Conservation (phyloP, 768 basidiomycete genomes). For the Clitopilus passeckerianus region DNA sequence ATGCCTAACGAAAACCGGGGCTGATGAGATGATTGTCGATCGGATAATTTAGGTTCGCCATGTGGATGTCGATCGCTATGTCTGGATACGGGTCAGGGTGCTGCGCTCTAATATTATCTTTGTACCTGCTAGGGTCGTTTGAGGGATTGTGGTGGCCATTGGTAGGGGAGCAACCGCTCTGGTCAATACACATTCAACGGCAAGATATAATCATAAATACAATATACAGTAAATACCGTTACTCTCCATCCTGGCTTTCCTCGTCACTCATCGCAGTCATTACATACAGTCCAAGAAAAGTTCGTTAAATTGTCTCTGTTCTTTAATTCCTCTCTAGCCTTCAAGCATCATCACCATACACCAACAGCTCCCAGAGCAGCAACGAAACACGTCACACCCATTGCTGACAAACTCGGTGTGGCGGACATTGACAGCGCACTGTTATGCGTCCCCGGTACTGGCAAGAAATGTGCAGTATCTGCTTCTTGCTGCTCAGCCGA, state of each 20-base stretch:
- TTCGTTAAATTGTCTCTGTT: neutral
- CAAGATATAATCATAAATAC: no score
- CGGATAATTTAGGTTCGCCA: neutral
- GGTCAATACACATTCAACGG: no score
- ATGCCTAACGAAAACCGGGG: neutral
- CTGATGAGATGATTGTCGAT: neutral
- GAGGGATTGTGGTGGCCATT: no score
- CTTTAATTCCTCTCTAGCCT: neutral
- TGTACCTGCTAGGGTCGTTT: no score
- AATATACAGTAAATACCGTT: no score
- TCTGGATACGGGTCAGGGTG: no score
- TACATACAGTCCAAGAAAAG: neutral
- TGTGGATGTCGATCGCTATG: neutral
- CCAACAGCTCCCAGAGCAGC: neutral
- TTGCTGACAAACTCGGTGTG: neutral
- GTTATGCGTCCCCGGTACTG: slow-evolving; percentile 47
- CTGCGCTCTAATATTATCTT: no score
- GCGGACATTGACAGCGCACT: slow-evolving; percentile 24
- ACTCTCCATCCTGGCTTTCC: neutral
- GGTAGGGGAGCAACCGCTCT: no score
- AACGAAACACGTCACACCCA: neutral
- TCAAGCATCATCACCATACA: neutral
- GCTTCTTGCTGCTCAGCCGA: slow-evolving; percentile 34
- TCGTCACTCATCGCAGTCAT: neutral
- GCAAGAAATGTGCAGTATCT: slow-evolving; percentile 46